Conservation (phyloP, 2,329 filamentous ascomycete genomes). For the Colletotrichum sp. region DNA sequence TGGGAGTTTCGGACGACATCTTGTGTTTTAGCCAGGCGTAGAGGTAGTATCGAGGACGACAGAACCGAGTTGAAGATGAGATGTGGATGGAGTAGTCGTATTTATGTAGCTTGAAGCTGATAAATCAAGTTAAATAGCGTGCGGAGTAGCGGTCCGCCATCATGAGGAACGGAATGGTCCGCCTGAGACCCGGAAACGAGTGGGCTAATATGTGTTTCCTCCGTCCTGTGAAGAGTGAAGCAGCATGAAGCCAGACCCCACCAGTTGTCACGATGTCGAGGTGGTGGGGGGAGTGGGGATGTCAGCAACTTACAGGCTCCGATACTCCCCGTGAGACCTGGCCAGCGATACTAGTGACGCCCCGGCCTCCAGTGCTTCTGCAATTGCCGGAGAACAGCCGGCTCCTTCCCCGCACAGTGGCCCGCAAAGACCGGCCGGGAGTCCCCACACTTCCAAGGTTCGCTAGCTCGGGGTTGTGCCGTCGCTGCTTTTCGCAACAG, state of each 20-base stretch:
- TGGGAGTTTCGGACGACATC: conserved; percentile 17
- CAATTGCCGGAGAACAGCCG: background rate
- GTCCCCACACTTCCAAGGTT: background rate
- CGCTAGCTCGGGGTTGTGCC: background rate
- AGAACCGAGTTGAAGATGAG: background rate
- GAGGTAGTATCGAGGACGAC: background rate
- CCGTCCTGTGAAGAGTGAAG: background rate
- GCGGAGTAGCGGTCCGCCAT: background rate
- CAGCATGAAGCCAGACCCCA: background rate
- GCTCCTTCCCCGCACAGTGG: background rate
- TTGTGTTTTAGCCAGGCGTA: background rate
- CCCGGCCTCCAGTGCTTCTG: background rate
- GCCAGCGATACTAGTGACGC: background rate
- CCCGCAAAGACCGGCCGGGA: background rate
- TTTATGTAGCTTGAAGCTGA: background rate
- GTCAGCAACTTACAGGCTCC: background rate
- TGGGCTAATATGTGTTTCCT: background rate
- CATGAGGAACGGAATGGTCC: background rate
- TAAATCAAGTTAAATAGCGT: background rate
- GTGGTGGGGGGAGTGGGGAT: background rate
- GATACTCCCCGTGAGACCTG: background rate
- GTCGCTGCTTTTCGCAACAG: background rate
- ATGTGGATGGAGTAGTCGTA: background rate
- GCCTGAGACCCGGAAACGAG: background rate
- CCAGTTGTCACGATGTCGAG: background rate